Base-by-base conservation (phyloP, 176 grass and related monocot species). In the Aegilops speltoides region DNA sequence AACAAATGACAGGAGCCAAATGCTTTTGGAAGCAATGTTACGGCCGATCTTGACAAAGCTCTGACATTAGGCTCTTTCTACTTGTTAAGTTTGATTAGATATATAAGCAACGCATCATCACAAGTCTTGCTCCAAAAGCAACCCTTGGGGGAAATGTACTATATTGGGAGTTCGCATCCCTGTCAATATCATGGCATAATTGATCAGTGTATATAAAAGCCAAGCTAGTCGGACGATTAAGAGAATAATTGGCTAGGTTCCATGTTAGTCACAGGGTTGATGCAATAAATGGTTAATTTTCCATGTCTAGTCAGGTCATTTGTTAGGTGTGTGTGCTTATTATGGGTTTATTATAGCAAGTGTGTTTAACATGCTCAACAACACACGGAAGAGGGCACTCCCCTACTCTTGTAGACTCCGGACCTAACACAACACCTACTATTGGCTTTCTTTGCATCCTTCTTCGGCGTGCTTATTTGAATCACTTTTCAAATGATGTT, bases 121-220 rank as follows among this genome's bases (percentile, higher is more conserved):
- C 65, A 43, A 73, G 76, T 73, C 81, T 52, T 87, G 17, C 65
- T 64, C 13, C 15, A 78, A 83, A 87, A 79, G 84, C 74, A 73
- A 87, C 38, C 19, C 36, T 71, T 32, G 77, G 26, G 15, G 60
- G 17, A 36, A 84, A 20, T 84, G 69, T 69, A 77, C 31, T 65
- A 45, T 10, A 77, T 85, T 29, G 48, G 8, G 73, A 76, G 69
- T 25, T 69, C 23, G 54, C 68, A 86, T 64, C 73, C 73, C 77
- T 77, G 89, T 88, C 85, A 40, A 91, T 68, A 17, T 91, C 85
- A 7, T 68, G 66, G 81, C 41, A 91, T 31, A 80, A 69, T 84
- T 88, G 61, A 80, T 75, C 33, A 84, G 83, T 74, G 67, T 84
- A 56, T 38, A 38, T 38, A 38, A 38, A n/a, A n/a, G n/a, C 5